Conservation (phyloP, 2,329 filamentous ascomycete genomes). For the Venturia oleaginea region DNA sequence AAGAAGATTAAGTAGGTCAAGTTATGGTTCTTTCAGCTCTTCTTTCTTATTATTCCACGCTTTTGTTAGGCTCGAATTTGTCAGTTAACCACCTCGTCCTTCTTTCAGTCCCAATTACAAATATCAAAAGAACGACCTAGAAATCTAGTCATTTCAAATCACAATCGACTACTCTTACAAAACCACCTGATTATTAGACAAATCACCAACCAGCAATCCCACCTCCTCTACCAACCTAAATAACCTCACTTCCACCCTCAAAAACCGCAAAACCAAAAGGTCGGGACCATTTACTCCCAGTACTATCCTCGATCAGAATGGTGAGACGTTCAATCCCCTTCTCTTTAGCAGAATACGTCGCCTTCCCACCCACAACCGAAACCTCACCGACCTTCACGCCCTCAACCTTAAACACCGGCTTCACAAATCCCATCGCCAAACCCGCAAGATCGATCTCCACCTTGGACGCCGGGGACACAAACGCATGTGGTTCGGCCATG, state of each 20-base stretch:
- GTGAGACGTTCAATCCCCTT: not conserved
- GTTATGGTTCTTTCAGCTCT: not conserved
- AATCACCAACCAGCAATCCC: too few relatives aligned
- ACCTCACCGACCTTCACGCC: not conserved
- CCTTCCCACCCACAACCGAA: not conserved
- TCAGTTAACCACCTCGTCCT: too few relatives aligned
- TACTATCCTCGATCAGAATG: not conserved
- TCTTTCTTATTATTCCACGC: too few relatives aligned
- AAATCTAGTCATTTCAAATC: too few relatives aligned
- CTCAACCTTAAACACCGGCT: not conserved
- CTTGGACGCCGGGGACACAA: not conserved
- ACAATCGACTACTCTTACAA: too few relatives aligned
- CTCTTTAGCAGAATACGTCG: not conserved
- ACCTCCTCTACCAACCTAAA: not conserved
- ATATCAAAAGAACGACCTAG: too few relatives aligned
- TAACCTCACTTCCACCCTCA: not conserved
- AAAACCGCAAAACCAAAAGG: not conserved
- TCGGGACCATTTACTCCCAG: not conserved
- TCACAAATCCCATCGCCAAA: not conserved
- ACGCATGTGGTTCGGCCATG: not conserved
- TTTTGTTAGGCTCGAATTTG: too few relatives aligned
- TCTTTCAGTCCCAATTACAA: too few relatives aligned
- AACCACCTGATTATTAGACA: too few relatives aligned
- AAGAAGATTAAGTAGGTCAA: constrained; percentile 3
- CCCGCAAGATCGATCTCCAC: not conserved